Evolutionary conservation across 1,139 yeast species (phyloP).

Genomic region (Kluyveromyces sp.): DNA sequence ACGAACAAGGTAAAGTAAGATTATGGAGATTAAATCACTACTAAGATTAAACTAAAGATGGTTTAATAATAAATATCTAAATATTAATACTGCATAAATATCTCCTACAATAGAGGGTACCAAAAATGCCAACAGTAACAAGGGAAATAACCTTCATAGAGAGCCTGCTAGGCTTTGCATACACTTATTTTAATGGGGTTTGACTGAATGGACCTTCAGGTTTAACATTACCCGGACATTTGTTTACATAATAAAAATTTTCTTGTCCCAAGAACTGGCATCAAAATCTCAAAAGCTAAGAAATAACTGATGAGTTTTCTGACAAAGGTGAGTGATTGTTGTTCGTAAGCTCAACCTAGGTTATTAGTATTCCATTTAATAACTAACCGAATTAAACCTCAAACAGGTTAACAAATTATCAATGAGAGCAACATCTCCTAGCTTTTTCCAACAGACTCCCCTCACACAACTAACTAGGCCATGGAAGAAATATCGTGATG

Average conservation of each 20-base stretch:
- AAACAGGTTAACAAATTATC: not conserved
- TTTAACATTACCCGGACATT: not conserved
- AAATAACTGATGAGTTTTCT: too few relatives aligned
- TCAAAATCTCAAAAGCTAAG: too few relatives aligned
- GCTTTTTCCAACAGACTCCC: constrained; percentile 48
- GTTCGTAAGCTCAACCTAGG: too few relatives aligned
- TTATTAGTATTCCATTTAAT: too few relatives aligned
- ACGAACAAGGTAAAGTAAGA: constrained; percentile 84
- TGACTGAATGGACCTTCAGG: too few relatives aligned
- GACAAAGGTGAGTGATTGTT: too few relatives aligned
- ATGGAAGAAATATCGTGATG: constrained; percentile 81
- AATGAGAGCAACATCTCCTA: constrained; percentile 51
- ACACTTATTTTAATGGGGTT: too few relatives aligned
- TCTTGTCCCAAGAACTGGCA: too few relatives aligned
- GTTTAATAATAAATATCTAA: not conserved
- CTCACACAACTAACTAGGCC: constrained; percentile 61
- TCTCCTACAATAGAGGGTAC: not conserved
- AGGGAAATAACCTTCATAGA: too few relatives aligned
- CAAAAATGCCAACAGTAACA: too few relatives aligned
- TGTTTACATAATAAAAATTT: too few relatives aligned
- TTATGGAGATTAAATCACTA: constrained; percentile 86
- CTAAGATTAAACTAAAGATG: constrained; percentile 9
- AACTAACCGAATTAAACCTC: not conserved
- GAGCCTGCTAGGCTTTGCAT: too few relatives aligned
- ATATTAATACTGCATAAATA: not conserved